Percentiles rank a stretch among this genome's conserved stretches.
These are phyloP conservation scores for Sporisorium exsertum DNA, from an alignment of 1,284 basidiomycete genomes.

Conservation along the genomic window DNA sequence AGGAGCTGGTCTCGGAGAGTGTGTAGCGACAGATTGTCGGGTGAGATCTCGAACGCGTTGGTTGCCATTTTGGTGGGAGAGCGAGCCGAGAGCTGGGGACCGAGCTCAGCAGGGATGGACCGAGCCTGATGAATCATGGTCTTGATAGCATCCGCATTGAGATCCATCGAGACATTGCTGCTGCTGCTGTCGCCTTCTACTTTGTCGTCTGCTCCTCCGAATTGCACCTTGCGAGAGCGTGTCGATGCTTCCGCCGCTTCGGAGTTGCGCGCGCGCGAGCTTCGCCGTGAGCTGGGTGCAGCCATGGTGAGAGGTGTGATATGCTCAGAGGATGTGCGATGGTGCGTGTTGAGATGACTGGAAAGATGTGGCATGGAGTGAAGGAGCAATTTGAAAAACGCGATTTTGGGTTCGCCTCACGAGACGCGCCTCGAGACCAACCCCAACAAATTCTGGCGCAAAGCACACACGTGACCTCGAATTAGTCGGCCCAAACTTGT, in stretches of 20 bases:
- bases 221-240: slow-evolving; percentile 30
- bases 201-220: slow-evolving; percentile 25
- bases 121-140: slow-evolving; percentile 21
- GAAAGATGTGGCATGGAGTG: not conserved
- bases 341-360: not conserved
- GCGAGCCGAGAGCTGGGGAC: slow-evolving; percentile 43
- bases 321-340: too few relatives aligned
- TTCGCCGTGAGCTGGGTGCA: slow-evolving; percentile 12
- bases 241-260: slow-evolving; percentile 16
- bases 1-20: slow-evolving; percentile 49
- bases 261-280: slow-evolving; percentile 26
- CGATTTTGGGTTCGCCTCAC: slow-evolving; percentile 1
- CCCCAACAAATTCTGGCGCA: slow-evolving; percentile 15
- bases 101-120: slow-evolving; percentile 38
- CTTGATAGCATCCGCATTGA: slow-evolving; percentile 36
- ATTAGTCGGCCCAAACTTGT: not conserved
- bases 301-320: slow-evolving; percentile 16
- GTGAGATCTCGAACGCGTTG: slow-evolving; percentile 48
- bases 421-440: slow-evolving; percentile 36
- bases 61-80: slow-evolving; percentile 42
- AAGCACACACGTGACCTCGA: slow-evolving; percentile 43
- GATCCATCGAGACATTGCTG: slow-evolving; percentile 12
- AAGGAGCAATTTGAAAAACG: slow-evolving; percentile 3
- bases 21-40: slow-evolving; percentile 48
- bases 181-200: slow-evolving; percentile 8